Evolutionary conservation across 2,329 filamentous ascomycete species (phyloP), one percentile per base, ranked within the genome.

Genomic region (Paecilomyces dactylethromorphus): DNA sequence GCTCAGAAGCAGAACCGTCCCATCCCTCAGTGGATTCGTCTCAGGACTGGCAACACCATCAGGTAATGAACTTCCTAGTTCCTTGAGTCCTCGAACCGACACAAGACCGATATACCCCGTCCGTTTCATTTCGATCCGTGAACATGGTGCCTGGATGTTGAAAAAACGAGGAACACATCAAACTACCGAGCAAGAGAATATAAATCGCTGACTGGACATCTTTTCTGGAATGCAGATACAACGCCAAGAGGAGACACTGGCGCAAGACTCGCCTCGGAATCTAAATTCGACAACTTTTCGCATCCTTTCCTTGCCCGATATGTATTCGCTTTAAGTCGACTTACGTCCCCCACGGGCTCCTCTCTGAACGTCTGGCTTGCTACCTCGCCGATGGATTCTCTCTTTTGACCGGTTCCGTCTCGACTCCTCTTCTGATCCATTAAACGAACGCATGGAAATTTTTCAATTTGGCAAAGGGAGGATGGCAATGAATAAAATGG

Each of bases 1-100:
- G 94, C 94, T 79, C 93, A 97, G 87, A 97, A 96, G 88, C 93
- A 97, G 87, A 99, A 99, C 89, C 90, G 94, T 80, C 94, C 94
- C 74, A 97, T 99, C 80, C 94, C 94, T 70, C 94, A 99, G 87
- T 99, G 94, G 94, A 97, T 99, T 80, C 90, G 94, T 79, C 88
- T 99, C 77, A 89, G 93, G 81, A 97, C 94, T 75, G 89, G 88
- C 82, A 99, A 99, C 88, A 97, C 92, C 83, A 97, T 99, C 85
- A 90, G 93, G 94, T 99, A 91, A 83, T 88, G 82, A 63, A 58
- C 57, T 33, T 57, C 50, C 58, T 56, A 53, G 18, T 60, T 52
- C 54, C 57, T 22, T 29, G 26, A 29, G 26, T 29, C 26, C 26
- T 29, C 26, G n/a, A 45, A 18, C 10, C 35, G 35, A 39, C 35